These are phyloP conservation scores for Russula virescens DNA, from an alignment of 768 basidiomycete species.

Conservation along the genomic window DNA sequence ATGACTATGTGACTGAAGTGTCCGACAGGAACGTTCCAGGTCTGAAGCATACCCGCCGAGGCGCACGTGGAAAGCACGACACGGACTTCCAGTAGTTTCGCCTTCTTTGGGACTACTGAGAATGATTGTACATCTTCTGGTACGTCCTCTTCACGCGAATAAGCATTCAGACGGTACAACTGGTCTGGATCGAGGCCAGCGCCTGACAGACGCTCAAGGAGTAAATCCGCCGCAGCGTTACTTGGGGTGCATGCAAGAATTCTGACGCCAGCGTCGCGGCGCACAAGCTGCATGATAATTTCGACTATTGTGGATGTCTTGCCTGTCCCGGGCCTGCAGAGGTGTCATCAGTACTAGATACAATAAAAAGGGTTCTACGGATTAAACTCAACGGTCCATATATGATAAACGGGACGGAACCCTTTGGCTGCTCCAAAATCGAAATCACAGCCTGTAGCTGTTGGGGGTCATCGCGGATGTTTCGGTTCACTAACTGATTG, in stretches of 20 bases:
- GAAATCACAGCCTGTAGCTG: constrained; percentile 44
- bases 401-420: constrained; percentile 52
- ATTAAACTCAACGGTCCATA: constrained; percentile 47
- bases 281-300: constrained; percentile 34
- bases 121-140: constrained; percentile 27
- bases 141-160: constrained; percentile 33
- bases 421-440: constrained; percentile 40
- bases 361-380: too few species aligned
- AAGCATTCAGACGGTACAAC: constrained; percentile 51
- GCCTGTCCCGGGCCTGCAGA: constrained; percentile 36
- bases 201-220: constrained; percentile 28
- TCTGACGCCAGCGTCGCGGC: constrained; percentile 22
- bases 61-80: constrained; percentile 57
- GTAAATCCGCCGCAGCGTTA: constrained; percentile 34
- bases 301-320: constrained; percentile 37
- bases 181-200: constrained; percentile 26
- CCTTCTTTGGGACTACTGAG: constrained; percentile 28
- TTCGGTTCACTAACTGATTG: constrained; percentile 35
- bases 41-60: constrained; percentile 44
- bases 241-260: constrained; percentile 36
- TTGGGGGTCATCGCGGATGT: constrained; percentile 41
- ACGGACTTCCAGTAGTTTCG: constrained; percentile 38
- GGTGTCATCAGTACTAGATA: neutral
- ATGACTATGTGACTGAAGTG: constrained; percentile 58
- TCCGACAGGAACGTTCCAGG: constrained; percentile 44